A percentile compares a stretch with the other conserved stretches of the same genome.
phyloP scores from a whole-genome alignment of 306 rosid species.

The Vigna trinervia region DNA sequence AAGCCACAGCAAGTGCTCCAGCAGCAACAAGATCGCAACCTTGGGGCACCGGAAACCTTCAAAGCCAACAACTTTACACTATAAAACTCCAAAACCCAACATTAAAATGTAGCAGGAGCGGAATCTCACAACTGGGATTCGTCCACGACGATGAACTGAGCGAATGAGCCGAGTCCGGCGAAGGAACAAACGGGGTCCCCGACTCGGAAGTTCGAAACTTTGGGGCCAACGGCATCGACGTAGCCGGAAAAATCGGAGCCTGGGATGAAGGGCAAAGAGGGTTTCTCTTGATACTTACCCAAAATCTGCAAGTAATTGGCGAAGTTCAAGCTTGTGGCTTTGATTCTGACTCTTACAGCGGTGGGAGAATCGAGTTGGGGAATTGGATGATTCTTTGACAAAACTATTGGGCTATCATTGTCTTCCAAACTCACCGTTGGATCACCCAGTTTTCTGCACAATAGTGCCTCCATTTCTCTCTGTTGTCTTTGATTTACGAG shows the following conservation, averaged over 20 bases:
- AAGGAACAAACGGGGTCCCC: constrained; percentile 86
- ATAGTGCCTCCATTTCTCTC: constrained; percentile 75
- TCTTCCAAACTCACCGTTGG: constrained; percentile 55
- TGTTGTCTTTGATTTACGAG: neutral
- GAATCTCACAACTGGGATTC: constrained; percentile 66
- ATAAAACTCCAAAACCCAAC: neutral
- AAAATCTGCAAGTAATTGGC: constrained; percentile 85
- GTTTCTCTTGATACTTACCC: constrained; percentile 83
- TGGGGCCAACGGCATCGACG: constrained; percentile 78
- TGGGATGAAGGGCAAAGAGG: constrained; percentile 76
- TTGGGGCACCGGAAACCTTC: constrained; percentile 81
- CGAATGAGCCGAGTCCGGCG: constrained; percentile 70
- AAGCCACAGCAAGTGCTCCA: constrained; percentile 88
- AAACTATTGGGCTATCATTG: constrained; percentile 52
- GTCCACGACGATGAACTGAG: constrained; percentile 77
- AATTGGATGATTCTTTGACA: constrained; percentile 61
- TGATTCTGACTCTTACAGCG: constrained; percentile 76
- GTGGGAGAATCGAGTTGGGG: constrained; percentile 71
- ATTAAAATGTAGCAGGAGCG: neutral
- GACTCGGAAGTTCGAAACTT: constrained; percentile 63
- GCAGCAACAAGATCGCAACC: constrained; percentile 91
- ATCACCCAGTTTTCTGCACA: constrained; percentile 88
- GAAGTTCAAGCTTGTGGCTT: constrained; percentile 92
- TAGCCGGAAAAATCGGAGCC: constrained; percentile 89
- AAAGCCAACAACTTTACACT: constrained; percentile 29